phyloP scores from a whole-genome alignment of 2,329 filamentous ascomycete genomes.

The Xylariaceae sp. region DNA sequence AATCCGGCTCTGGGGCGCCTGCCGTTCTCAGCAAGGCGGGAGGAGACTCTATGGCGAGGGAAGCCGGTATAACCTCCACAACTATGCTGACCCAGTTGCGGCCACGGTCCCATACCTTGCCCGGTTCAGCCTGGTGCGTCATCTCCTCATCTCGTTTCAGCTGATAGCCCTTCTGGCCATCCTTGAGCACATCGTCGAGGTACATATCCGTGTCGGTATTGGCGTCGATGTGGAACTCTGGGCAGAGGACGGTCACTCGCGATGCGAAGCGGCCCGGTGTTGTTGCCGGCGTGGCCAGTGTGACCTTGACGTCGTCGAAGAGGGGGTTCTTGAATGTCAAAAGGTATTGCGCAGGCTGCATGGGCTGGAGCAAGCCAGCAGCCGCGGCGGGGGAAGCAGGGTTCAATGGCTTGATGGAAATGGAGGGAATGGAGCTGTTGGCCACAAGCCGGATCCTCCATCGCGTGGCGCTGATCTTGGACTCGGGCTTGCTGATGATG shows the following conservation, averaged over 20 bases:
- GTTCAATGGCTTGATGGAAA: conserved; percentile 63
- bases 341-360: conserved; percentile 68
- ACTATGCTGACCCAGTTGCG: conserved; percentile 95
- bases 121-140: conserved; percentile 64
- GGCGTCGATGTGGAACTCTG: conserved; percentile 88
- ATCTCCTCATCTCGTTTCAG: conserved; percentile 34
- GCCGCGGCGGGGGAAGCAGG: conserved; percentile 15
- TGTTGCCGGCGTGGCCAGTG: conserved; percentile 74
- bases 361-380: conserved; percentile 46
- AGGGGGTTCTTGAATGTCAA: conserved; percentile 91
- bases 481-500: conserved; percentile 91
- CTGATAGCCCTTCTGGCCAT: conserved; percentile 35
- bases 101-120: conserved; percentile 93
- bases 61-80: conserved; percentile 76
- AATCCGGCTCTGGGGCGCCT: conserved; percentile 35
- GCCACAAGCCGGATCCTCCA: conserved; percentile 93
- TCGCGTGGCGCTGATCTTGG: conserved; percentile 80
- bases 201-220: conserved; percentile 76
- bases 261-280: conserved; percentile 74
- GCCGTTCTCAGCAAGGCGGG: conserved; percentile 21
- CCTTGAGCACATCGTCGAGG: conserved; percentile 83
- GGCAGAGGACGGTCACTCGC: conserved; percentile 87
- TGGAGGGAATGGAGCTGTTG: conserved; percentile 78
- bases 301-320: conserved; percentile 85
- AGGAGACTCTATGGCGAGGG: conserved; percentile 38